phyloP scores from a whole-genome alignment of 306 rosid species.

The Gleditsia sinensis region DNA sequence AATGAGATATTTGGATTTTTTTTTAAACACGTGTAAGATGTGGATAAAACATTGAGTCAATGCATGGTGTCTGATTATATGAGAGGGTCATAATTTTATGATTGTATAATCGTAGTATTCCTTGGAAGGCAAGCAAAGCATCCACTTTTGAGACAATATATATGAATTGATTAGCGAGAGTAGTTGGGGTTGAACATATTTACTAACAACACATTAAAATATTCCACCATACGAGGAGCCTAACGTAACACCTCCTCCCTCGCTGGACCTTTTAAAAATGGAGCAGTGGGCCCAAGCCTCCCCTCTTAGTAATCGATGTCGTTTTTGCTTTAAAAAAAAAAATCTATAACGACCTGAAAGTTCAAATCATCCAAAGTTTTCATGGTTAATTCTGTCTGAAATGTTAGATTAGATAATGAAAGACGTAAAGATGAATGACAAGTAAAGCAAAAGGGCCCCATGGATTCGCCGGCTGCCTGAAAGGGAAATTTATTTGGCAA shows the following conservation, averaged over 20 bases:
- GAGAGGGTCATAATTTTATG: not conserved
- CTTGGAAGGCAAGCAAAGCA: constrained; percentile 7
- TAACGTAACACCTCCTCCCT: not conserved
- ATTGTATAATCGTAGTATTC: not conserved
- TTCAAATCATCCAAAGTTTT: not conserved
- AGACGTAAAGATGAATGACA: not conserved
- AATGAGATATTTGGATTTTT: too few relatives aligned
- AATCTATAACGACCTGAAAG: not conserved
- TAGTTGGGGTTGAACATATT: not conserved
- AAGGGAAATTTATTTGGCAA: not conserved
- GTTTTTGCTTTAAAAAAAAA: not conserved
- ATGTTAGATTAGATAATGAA: not conserved
- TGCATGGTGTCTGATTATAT: not conserved
- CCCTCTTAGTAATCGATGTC: not conserved
- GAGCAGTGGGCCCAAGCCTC: not conserved
- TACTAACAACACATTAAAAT: not conserved
- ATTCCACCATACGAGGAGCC: not conserved
- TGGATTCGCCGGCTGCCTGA: not conserved
- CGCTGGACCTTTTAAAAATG: not conserved
- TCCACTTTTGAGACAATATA: not conserved
- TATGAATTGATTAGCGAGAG: not conserved
- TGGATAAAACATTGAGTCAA: not conserved
- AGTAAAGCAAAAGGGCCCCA: not conserved
- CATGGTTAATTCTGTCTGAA: too few relatives aligned
- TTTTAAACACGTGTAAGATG: not conserved